Evolutionary conservation across 2,329 filamentous ascomycete species (phyloP).

Genomic region (Aspergillus versicolor): DNA sequence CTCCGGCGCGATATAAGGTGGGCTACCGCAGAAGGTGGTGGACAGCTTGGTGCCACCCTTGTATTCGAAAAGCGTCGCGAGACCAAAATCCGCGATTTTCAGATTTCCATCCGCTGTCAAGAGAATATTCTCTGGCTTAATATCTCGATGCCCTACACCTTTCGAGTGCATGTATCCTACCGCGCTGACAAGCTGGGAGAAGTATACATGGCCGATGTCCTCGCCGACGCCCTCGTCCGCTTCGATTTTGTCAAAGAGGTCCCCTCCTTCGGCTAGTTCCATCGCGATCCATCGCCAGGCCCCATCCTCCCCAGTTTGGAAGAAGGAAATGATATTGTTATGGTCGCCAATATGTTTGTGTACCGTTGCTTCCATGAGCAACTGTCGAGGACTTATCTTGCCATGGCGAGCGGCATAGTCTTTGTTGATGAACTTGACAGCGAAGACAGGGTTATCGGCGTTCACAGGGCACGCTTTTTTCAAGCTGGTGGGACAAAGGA

Average conservation of each 20-base stretch:
- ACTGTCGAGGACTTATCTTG: conserved; percentile 82
- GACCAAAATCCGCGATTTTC: conserved; percentile 95
- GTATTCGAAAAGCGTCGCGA: conserved; percentile 90
- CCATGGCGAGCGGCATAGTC: conserved; percentile 87
- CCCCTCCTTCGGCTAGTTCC: conserved; percentile 92
- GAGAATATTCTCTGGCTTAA: conserved; percentile 94
- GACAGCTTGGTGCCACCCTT: conserved; percentile 79
- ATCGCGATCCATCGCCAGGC: conserved; percentile 97
- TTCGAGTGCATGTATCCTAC: conserved; percentile 95
- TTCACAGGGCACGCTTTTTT: conserved; percentile 85
- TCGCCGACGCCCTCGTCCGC: conserved; percentile 92
- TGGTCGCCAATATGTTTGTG: conserved; percentile 88
- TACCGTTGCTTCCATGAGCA: conserved; percentile 86
- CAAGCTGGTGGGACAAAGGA: conserved; percentile 57
- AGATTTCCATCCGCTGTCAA: conserved; percentile 80
- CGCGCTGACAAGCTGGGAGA: conserved; percentile 83
- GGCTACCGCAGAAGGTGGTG: conserved; percentile 88
- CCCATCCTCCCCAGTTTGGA: conserved; percentile 78
- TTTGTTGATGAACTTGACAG: conserved; percentile 98
- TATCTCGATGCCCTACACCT: conserved; percentile 87
- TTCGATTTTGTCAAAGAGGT: conserved; percentile 99
- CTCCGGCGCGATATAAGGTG: conserved; percentile 95
- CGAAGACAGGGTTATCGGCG: conserved; percentile 73
- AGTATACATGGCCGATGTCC: conserved; percentile 95
- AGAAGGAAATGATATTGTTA: conserved; percentile 90